A percentile compares a stretch with the other conserved stretches of the same genome.
phyloP scores from a whole-genome alignment of 163 green algal species.

The Chlamydomonas reinhardtii region DNA sequence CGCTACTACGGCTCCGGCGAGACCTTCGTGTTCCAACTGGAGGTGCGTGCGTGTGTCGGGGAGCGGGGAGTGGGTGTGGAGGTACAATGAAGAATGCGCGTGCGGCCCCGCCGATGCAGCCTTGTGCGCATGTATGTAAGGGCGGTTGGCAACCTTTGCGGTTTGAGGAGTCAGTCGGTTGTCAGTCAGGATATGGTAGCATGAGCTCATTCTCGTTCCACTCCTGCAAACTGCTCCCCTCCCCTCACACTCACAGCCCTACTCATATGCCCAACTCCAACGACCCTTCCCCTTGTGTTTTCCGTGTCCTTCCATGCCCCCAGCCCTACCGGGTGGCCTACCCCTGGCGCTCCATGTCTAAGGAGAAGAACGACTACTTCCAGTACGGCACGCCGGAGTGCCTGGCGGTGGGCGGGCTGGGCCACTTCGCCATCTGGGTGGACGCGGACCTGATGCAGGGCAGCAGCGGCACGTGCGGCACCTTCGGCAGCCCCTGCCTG shows the following conservation, averaged over 20 bases:
- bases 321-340: constrained; percentile 60
- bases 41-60: constrained; percentile 39
- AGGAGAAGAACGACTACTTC: constrained; percentile 86
- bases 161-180: no score
- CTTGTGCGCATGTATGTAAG: no score
- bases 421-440: constrained; percentile 82
- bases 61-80: not conserved
- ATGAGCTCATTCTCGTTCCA: no score
- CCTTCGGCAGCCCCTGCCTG: constrained; percentile 89
- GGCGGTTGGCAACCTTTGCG: no score
- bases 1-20: constrained; percentile 81
- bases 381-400: constrained; percentile 77
- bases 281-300: no score
- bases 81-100: no score
- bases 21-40: constrained; percentile 82
- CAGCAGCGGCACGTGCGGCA: constrained; percentile 82
- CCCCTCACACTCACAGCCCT: no score
- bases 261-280: no score
- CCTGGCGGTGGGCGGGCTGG: constrained; percentile 77
- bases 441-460: constrained; percentile 81
- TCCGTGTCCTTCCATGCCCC: no score
- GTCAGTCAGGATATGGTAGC: no score
- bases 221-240: no score
- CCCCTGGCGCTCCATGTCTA: constrained; percentile 43
- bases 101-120: no score